These are phyloP conservation scores for Themeda triandra DNA, from an alignment of 176 grass and related monocot genomes.

Conservation along the genomic window DNA sequence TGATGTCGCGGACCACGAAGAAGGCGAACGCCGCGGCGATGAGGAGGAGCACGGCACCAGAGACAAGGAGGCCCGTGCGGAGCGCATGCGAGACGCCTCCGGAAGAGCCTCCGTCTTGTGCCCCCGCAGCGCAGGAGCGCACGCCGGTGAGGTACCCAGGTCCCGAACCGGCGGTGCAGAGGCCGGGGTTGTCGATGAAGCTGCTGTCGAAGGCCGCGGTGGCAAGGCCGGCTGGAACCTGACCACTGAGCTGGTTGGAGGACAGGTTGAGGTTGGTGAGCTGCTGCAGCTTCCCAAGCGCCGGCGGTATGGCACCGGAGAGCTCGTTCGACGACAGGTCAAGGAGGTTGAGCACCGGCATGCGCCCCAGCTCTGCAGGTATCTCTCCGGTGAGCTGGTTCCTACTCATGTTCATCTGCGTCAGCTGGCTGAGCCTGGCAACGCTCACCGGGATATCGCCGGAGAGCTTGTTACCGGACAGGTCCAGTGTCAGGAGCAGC, in stretches of 20 bases:
- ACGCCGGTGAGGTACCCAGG: conserved; percentile 36
- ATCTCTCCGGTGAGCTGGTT: conserved; percentile 62
- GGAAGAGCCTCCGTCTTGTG: not conserved
- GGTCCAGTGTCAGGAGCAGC: conserved; percentile 23
- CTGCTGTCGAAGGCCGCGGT: conserved; percentile 41
- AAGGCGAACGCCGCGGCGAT: conserved; percentile 22
- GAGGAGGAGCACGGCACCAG: conserved; percentile 38
- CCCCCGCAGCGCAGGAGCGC: conserved; percentile 27
- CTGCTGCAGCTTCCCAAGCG: conserved; percentile 8
- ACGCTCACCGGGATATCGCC: conserved; percentile 50
- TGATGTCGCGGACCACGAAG: conserved; percentile 32
- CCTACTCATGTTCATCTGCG: conserved; percentile 41
- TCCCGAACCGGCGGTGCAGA: conserved; percentile 40
- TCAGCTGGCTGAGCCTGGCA: not conserved
- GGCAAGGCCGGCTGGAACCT: conserved; percentile 48
- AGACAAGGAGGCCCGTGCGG: conserved; percentile 44
- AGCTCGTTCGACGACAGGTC: conserved; percentile 80
- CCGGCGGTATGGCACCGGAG: conserved; percentile 56
- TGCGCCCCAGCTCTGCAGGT: conserved; percentile 52
- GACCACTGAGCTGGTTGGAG: conserved; percentile 67
- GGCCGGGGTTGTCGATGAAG: conserved; percentile 67
- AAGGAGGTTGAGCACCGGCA: conserved; percentile 45
- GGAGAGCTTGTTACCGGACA: conserved; percentile 57
- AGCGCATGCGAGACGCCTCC: conserved; percentile 38
- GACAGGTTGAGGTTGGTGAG: conserved; percentile 68